Evolutionary conservation across 805 yeast species (phyloP), one percentile per base, ranked within the genome.

Genomic region (Cyberlindnera nakhonratchasimensis): DNA sequence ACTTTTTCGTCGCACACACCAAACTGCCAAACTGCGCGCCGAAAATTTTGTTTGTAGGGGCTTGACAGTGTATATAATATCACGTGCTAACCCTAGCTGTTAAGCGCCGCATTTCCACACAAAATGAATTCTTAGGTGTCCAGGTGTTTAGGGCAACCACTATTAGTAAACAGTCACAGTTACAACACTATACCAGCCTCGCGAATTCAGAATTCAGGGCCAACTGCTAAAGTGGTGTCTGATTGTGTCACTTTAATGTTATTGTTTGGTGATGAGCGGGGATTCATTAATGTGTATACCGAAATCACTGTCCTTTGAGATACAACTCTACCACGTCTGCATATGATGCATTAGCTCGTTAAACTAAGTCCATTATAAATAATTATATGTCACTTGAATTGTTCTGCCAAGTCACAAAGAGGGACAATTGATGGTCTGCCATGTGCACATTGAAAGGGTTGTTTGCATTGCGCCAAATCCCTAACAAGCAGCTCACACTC

Each of bases 391-490:
- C n/a, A 25, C 16, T 25, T 14, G 4, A 45, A 34, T 30, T 43
- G 41, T 19, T 43, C 35, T 14, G 47, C 23, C 21, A 39, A 36
- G 29, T 63, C 60, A 24, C 62, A 62, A 4, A 78, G 45, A 0
- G 90, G 89, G 2, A 78, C 72, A 11, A 82, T 58, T 0, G 88
- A 75, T 0, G 95, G 95, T 42, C 96, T 62, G 0, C 95, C 95
- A 59, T 87, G 96, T 0, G 96, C 96, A 66, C 96, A 88, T 42
- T 74, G 79, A 50, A 85, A 82, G 0, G 96, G 95, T 16, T 70
- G 60, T 12, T 62, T 52, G 53, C 95, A 86, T 4, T 40, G 18
- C 0, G 66, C 49, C 22, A 87, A 64, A 2, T 61, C 47, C 1
- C 36, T 25, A 0, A 86, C 51, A 18, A 86, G 52, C 1, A 56